Base-by-base conservation (phyloP, 2,329 filamentous ascomycete species). In the Trichophyton mentagrophytes region DNA sequence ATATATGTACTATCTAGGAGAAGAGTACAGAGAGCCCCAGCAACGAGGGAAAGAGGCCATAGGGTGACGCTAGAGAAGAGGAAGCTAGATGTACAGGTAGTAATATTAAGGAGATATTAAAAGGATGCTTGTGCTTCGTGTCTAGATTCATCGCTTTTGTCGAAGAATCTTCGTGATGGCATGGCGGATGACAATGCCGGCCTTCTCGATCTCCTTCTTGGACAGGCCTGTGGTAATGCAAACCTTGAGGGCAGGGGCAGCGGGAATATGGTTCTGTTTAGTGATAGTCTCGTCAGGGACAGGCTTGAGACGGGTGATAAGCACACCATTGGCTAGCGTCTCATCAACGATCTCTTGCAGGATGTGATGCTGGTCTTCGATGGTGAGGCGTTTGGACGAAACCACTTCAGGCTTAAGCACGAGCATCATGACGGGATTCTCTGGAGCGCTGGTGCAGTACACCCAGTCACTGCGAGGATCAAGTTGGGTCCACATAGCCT, bases 401-500 rank as follows among this genome's bases (percentile, higher is more conserved):
- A 96, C 79, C 42, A 96, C 84, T 61, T 96, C 89, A 0, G 85
- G 82, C 78, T 96, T 96, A 60, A 99, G 77, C 1, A 85, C 83
- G 57, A 96, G 78, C 1, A 97, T 77, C 80, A 96, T 83, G 59
- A 96, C 80, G 0, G 93, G 93, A 69, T 96, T 97, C 69, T 96
- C 90, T 0, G 79, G 77, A 0, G 85, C 79, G 72, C 91, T 96
- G 3, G 86, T 88, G 75, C 89, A 93, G 46, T 80, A 79, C 53
- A 97, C 85, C 89, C 91, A 97, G 68, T 99, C 93, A 71, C 90
- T 96, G 61, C 92, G 84, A 2, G 91, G 91, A 68, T 97, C 91
- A 40, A 99, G 78, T 73, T 96, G 91, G 8, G 85, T 84, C 69
- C 86, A 84, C 86, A 99, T 90, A 0, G 85, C 81, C 71, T 85